These are phyloP conservation scores for Cichorium intybus DNA, from an alignment of 140 eudicot species.

Conservation along the genomic window DNA sequence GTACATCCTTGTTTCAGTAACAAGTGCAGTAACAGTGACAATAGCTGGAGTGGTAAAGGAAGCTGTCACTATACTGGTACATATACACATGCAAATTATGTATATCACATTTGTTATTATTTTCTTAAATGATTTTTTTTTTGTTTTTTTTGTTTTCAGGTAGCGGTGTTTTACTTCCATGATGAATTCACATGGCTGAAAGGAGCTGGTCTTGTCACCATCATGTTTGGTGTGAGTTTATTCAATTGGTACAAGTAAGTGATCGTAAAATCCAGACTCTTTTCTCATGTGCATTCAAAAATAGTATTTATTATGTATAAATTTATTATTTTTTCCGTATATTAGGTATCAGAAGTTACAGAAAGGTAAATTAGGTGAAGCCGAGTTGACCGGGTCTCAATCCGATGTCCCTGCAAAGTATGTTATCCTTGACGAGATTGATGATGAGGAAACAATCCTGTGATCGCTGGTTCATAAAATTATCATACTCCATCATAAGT, in stretches of 20 bases:
- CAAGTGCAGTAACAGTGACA: constrained; percentile 96
- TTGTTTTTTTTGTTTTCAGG: constrained; percentile 45
- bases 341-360: constrained; percentile 78
- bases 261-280: constrained; percentile 6
- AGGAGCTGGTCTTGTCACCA: constrained; percentile 77
- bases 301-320: neutral
- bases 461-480: constrained; percentile 16
- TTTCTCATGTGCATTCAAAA: neutral
- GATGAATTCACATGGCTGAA: constrained; percentile 93
- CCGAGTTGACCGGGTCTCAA: constrained; percentile 35
- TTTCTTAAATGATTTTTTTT: too few relatives aligned
- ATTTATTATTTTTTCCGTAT: neutral
- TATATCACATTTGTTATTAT: neutral
- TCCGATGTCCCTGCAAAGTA: constrained; percentile 52
- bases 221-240: constrained; percentile 85
- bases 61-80: constrained; percentile 94
- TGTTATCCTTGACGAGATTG: constrained; percentile 83
- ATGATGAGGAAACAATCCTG: constrained; percentile 56
- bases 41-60: constrained; percentile 98
- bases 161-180: constrained; percentile 94
- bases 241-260: constrained; percentile 98
- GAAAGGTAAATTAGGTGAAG: constrained; percentile 39
- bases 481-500: constrained; percentile 1
- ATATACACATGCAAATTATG: neutral
- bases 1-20: constrained; percentile 86